Percentiles rank a stretch among this genome's conserved stretches.
These are phyloP conservation scores for Russula foetens DNA, from an alignment of 768 basidiomycete genomes.

Conservation along the genomic window DNA sequence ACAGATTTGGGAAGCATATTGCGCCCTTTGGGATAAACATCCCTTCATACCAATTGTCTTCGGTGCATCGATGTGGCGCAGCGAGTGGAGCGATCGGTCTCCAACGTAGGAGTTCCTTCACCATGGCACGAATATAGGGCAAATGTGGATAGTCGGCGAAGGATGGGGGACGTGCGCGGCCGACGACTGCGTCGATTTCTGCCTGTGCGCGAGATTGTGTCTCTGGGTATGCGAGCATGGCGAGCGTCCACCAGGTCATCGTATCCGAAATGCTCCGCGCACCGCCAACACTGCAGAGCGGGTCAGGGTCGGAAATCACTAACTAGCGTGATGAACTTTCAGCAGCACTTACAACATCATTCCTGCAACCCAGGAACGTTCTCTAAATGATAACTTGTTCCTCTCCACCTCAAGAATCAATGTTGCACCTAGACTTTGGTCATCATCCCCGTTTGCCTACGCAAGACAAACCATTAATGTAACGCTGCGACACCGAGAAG, in stretches of 20 bases:
- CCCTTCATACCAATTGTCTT: slow-evolving; percentile 5
- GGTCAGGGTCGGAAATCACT: background rate
- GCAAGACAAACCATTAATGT: background rate
- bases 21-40: slow-evolving; percentile 24
- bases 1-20: slow-evolving; percentile 27
- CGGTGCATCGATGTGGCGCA: background rate
- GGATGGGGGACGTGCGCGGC: background rate
- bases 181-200: slow-evolving; percentile 1
- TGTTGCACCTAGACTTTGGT: background rate
- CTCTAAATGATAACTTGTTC: background rate
- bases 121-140: background rate
- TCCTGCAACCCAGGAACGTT: slow-evolving; percentile 6
- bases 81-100: background rate
- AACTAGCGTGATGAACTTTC: background rate
- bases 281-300: background rate
- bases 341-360: slow-evolving; percentile 1
- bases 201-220: background rate
- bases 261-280: background rate
- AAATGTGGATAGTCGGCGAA: background rate
- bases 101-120: background rate
- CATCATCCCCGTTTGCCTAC: slow-evolving; percentile 1
- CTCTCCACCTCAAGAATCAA: background rate
- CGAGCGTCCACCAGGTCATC: slow-evolving; percentile 1
- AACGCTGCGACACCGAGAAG: background rate
- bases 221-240: background rate